Conservation (phyloP, 2,329 filamentous ascomycete genomes). For the Phoma sp. region DNA sequence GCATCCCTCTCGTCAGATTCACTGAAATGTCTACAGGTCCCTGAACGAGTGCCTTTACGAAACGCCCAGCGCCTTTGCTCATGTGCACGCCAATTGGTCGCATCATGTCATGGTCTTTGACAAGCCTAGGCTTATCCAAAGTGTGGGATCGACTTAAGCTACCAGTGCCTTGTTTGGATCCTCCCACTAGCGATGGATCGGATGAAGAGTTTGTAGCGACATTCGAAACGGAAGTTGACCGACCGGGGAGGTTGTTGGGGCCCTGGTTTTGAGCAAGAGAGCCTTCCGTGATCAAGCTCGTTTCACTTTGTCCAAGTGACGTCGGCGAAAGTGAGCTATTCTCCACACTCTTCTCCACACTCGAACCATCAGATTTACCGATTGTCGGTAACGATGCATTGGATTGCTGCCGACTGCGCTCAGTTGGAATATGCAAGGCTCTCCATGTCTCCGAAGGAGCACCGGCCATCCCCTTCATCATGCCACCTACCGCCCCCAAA, state of each 20-base stretch:
- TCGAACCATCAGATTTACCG: too few species aligned
- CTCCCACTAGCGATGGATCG: not conserved
- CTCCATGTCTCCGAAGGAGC: slow-evolving; percentile 61
- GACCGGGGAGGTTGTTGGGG: not conserved
- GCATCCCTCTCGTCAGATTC: slow-evolving; percentile 29
- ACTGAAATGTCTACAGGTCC: slow-evolving; percentile 24
- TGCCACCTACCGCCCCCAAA: slow-evolving; percentile 60
- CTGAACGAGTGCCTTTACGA: slow-evolving; percentile 17
- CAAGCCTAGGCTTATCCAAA: not conserved
- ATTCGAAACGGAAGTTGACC: not conserved
- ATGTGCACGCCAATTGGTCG: slow-evolving; percentile 26
- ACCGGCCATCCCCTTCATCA: slow-evolving; percentile 80
- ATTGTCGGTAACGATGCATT: slow-evolving; percentile 4
- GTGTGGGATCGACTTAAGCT: not conserved
- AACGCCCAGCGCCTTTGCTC: slow-evolving; percentile 21
- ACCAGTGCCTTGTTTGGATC: not conserved
- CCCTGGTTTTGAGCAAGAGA: not conserved
- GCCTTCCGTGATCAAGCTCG: not conserved
- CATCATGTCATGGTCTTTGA: slow-evolving; percentile 28
- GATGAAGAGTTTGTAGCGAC: not conserved
- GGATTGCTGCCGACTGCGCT: slow-evolving; percentile 14
- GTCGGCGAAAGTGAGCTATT: not conserved
- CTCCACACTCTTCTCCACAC: too few species aligned
- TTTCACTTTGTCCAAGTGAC: not conserved
- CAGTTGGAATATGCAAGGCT: slow-evolving; percentile 29